These are phyloP conservation scores for Piloderma croceum DNA, from an alignment of 768 basidiomycete species.

Conservation along the genomic window DNA sequence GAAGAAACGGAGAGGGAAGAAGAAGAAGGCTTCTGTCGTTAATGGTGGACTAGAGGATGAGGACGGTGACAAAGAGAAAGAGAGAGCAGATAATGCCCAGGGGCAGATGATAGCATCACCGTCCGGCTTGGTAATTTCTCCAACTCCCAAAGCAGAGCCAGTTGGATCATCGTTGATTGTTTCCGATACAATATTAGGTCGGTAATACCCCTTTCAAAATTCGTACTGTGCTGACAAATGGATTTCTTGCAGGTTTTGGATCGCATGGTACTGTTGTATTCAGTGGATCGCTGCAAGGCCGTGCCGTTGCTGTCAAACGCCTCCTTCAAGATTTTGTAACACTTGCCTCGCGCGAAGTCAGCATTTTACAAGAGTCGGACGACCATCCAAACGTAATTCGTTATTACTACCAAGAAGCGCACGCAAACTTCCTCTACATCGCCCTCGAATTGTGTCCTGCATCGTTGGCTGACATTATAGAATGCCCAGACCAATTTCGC, in stretches of 20 bases:
- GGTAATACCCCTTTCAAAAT: conserved; percentile 15
- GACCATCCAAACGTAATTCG: conserved; percentile 98
- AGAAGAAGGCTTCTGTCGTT: conserved; percentile 27
- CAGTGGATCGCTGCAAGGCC: conserved; percentile 91
- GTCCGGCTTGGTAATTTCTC: neutral
- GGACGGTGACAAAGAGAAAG: conserved; percentile 21
- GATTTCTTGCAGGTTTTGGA: conserved; percentile 65
- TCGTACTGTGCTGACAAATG: conserved; percentile 1
- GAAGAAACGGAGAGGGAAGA: conserved; percentile 48
- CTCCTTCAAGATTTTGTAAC: conserved; percentile 94
- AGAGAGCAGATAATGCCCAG: too few relatives aligned
- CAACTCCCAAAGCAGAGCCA: neutral
- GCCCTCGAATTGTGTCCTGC: conserved; percentile 93
- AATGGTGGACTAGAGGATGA: conserved; percentile 13
- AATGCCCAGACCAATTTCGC: conserved; percentile 67
- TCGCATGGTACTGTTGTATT: conserved; percentile 97
- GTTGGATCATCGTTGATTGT: conserved; percentile 61
- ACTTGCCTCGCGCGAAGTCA: conserved; percentile 88
- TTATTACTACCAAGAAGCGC: conserved; percentile 95
- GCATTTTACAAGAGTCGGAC: conserved; percentile 92
- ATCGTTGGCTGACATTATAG: conserved; percentile 82
- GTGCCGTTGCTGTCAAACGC: conserved; percentile 97
- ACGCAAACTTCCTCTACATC: conserved; percentile 93
- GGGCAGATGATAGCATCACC: too few relatives aligned
- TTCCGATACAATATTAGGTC: conserved; percentile 72